Evolutionary conservation across 2,329 filamentous ascomycete species (phyloP), one percentile per base, ranked within the genome.

Genomic region (Penicillium sp.): DNA sequence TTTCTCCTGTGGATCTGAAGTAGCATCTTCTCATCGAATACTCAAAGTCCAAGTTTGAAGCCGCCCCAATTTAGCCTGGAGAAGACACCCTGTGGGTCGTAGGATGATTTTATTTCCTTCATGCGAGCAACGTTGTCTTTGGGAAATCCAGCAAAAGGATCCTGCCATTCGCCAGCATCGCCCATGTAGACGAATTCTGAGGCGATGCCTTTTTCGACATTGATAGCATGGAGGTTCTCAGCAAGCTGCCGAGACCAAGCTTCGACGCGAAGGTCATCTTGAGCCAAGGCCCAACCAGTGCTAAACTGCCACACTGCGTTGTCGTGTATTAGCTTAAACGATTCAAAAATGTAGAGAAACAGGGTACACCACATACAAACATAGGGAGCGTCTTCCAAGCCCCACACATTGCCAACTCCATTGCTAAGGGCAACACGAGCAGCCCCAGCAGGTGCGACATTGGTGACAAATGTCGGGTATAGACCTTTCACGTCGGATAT

Each of bases 361-460:
- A 18, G 8, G 18, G 23, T 28, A 14, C 5, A 14, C 2, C 8
- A 59, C 70, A 54, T 61, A 75, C 72, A 58, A 7, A 75, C 71
- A 3, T 56, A 51, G 16, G 69, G 61, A 48, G 73, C 54, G 2
- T 62, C 51, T n/a, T 64, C 64, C 1, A 75, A 61, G 16, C 70
- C 72, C 70, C 73, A 77, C 0, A 70, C 63, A 48, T 77, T 77
- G 1, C 75, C 75, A 34, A 76, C 51, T 0, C 71, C 69, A 26
- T 76, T 77, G 18, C 56, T 71, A 28, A 67, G 61, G 5, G 64
- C 72, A 0, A 75, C 67, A 0, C 62, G 62, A 1, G 59, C 53
- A 1, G 71, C 66, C 19, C 63, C 62, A 10, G 63, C 52, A 1
- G 70, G 61, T 3, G 66, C 46, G 1, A 64, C 44, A 47, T 77